Evolutionary conservation across 192 early-diverging fungal species (phyloP).

Genomic region (Backusella westeae): DNA sequence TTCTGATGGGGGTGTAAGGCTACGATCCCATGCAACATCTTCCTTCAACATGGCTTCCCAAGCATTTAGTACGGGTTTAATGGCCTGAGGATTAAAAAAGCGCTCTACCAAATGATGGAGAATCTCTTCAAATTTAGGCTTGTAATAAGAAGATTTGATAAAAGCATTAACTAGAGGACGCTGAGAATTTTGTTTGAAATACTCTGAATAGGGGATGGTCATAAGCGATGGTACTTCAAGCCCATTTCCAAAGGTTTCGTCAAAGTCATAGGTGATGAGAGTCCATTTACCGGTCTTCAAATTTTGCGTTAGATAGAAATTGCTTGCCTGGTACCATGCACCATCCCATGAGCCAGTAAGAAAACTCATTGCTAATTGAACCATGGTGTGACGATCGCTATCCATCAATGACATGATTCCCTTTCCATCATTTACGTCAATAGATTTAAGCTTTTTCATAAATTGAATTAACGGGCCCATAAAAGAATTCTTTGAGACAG

Average conservation of each 20-base stretch:
- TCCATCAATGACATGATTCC: constrained; percentile 10
- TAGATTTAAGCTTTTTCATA: constrained; percentile 1
- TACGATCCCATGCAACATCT: constrained; percentile 39
- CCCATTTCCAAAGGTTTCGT: constrained; percentile 42
- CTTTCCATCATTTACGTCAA: neutral
- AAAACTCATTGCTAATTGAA: constrained; percentile 39
- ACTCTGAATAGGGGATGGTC: constrained; percentile 27
- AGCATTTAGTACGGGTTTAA: constrained; percentile 32
- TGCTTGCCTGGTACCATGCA: constrained; percentile 39
- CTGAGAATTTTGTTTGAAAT: constrained; percentile 19
- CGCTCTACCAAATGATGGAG: constrained; percentile 34
- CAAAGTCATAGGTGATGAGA: constrained; percentile 42
- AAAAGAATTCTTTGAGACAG: constrained; percentile 4
- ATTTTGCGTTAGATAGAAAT: constrained; percentile 42
- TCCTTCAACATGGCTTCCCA: constrained; percentile 37
- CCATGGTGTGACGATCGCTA: constrained; percentile 19
- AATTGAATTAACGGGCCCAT: constrained; percentile 11
- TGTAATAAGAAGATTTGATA: constrained; percentile 31
- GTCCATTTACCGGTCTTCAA: constrained; percentile 35
- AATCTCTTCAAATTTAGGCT: constrained; percentile 35
- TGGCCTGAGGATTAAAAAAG: constrained; percentile 37
- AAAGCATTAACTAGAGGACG: constrained; percentile 34
- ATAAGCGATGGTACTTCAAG: constrained; percentile 22
- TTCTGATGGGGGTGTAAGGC: constrained; percentile 14
- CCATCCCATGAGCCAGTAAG: constrained; percentile 39